Percentiles rank a stretch among this genome's conserved stretches.
phyloP scores from a whole-genome alignment of 495 filamentous ascomycete genomes.

The Daldinia childiae region DNA sequence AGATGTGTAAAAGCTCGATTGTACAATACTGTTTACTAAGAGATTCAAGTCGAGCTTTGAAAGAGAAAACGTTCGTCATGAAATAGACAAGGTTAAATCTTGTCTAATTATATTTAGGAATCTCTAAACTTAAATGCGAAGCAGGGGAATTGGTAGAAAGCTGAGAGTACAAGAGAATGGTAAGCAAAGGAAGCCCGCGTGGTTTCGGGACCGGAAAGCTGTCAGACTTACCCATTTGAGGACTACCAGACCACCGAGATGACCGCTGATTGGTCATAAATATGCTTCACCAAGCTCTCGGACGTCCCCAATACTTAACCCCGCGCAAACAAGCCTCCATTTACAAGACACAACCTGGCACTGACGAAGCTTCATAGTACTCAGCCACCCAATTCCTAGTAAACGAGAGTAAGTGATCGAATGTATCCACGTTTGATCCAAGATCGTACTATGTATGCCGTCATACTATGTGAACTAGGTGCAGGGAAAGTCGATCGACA shows the following conservation, averaged over 20 bases:
- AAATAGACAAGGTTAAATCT: conserved; percentile 15
- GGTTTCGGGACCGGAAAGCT: conserved; percentile 23
- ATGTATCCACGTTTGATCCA: neutral
- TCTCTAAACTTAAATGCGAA: neutral
- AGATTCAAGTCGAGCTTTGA: neutral
- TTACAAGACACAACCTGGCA: conserved; percentile 21
- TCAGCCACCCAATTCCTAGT: conserved; percentile 22
- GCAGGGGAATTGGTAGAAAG: neutral
- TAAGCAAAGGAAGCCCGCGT: neutral
- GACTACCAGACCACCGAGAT: conserved; percentile 13
- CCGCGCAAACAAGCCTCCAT: conserved; percentile 30
- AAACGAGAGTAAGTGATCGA: conserved; percentile 11
- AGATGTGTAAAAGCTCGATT: neutral
- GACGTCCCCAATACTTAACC: conserved; percentile 39
- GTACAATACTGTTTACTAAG: neutral
- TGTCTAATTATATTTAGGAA: conserved; percentile 26
- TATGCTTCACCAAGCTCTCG: conserved; percentile 27
- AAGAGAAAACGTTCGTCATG: neutral
- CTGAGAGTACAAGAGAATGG: neutral
- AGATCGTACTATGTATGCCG: conserved; percentile 8
- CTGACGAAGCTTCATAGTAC: conserved; percentile 30
- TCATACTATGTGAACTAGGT: conserved; percentile 27
- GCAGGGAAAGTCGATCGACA: conserved; percentile 17
- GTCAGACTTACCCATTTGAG: conserved; percentile 18
- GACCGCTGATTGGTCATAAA: conserved; percentile 22